Conservation (phyloP, 257 asterid genomes). For the Solanum pimpinellifolium region DNA sequence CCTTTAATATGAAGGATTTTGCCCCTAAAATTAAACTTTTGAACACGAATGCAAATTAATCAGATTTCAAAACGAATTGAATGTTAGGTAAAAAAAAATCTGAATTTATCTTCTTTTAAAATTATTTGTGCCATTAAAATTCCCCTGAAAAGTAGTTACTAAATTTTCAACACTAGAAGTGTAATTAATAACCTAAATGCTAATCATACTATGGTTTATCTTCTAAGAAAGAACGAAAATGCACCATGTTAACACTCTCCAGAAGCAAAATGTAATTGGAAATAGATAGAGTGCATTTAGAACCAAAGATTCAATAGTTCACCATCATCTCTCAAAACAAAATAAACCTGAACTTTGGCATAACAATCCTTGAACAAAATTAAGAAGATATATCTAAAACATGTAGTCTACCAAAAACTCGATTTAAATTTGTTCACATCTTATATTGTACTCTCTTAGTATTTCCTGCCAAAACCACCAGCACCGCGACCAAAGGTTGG, state of each 20-base stretch:
- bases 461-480: constrained; percentile 23
- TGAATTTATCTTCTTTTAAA: neutral
- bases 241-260: neutral
- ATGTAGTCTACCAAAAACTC: neutral
- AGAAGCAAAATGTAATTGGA: neutral
- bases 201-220: neutral
- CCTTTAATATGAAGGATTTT: neutral
- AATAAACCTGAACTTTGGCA: neutral
- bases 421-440: neutral
- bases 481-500: constrained; percentile 21
- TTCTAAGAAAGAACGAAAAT: neutral
- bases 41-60: too few relatives aligned
- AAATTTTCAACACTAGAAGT: neutral
- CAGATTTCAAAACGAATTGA: too few relatives aligned
- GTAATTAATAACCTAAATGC: neutral
- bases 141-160: neutral
- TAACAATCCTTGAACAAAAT: neutral
- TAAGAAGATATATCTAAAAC: neutral
- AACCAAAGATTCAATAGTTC: neutral
- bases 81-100: too few relatives aligned
- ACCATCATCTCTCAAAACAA: neutral
- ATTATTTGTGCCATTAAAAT: neutral
- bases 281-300: neutral
- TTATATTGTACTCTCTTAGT: neutral
- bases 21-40: too few relatives aligned